A percentile compares a stretch with the other conserved stretches of the same genome.
Evolutionary conservation across 768 basidiomycete species (phyloP).

Genomic region (Strobilomyces dryophilus): DNA sequence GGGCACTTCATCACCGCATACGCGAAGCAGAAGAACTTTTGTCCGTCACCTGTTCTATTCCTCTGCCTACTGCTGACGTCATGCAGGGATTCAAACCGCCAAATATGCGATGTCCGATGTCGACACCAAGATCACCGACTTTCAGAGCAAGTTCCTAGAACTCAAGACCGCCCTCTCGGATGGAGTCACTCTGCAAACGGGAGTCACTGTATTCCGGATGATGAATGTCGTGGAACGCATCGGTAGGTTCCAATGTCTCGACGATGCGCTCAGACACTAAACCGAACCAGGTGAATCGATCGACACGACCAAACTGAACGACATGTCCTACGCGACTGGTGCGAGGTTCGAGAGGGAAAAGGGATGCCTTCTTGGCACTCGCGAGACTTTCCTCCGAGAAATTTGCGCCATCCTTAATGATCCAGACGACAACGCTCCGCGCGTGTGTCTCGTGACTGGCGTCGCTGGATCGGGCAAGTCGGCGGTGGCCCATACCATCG

Average conservation of each 20-base stretch:
- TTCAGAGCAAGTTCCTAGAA: not conserved
- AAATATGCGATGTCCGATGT: not conserved
- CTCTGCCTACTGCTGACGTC: not conserved
- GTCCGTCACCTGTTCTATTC: not conserved
- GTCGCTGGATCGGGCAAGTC: no score
- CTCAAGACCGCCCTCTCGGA: not conserved
- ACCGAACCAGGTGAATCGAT: not conserved
- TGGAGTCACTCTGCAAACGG: not conserved
- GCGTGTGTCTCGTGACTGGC: not conserved
- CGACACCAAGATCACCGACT: not conserved
- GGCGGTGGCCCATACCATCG: no score
- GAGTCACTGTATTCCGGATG: not conserved
- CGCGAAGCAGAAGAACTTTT: not conserved
- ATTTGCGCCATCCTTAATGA: not conserved
- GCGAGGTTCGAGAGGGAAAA: not conserved
- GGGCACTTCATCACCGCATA: no score
- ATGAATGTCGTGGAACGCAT: not conserved
- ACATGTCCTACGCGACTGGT: no score
- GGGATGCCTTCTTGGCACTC: not conserved
- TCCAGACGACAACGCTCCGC: no score
- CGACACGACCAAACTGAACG: not conserved
- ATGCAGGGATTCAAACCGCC: not conserved
- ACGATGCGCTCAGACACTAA: not conserved
- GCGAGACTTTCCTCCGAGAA: not conserved
- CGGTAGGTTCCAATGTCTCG: not conserved